These are phyloP conservation scores for Pythium chondricola DNA, from an alignment of 352 stramenopile genomes.

Conservation along the genomic window DNA sequence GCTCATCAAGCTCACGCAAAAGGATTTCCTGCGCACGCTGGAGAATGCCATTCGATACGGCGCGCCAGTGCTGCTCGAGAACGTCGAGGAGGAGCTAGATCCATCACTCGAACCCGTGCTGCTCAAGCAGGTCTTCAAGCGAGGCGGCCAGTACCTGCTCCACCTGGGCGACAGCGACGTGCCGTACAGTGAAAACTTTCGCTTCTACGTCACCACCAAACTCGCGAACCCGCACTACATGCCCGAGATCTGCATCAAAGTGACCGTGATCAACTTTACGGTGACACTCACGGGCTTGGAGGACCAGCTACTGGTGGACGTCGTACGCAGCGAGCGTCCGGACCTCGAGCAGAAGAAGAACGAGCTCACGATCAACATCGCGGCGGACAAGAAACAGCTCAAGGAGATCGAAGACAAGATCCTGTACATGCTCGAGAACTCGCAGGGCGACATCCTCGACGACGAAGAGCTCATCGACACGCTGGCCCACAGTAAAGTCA, in stretches of 20 bases:
- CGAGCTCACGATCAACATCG: conserved; percentile 89
- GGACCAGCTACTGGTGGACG: conserved; percentile 91
- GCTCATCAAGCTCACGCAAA: conserved; percentile 91
- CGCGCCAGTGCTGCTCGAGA: conserved; percentile 89
- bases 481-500: conserved; percentile 87
- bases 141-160: conserved; percentile 83
- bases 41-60: conserved; percentile 92
- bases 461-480: conserved; percentile 92
- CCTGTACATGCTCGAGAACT: conserved; percentile 90
- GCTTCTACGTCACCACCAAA: conserved; percentile 93
- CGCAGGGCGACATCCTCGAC: conserved; percentile 92
- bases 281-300: conserved; percentile 90
- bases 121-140: conserved; percentile 92
- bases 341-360: conserved; percentile 92
- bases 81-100: conserved; percentile 92
- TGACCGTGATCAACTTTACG: conserved; percentile 94
- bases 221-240: conserved; percentile 93
- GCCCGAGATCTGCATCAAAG: conserved; percentile 93
- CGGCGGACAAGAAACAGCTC: conserved; percentile 89
- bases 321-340: conserved; percentile 88
- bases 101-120: conserved; percentile 90
- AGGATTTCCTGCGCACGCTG: conserved; percentile 88
- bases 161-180: conserved; percentile 90
- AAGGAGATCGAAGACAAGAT: conserved; percentile 96
- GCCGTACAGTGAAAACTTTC: conserved; percentile 90